Conservation (phyloP, 345 rosid species). For the Lenwebbia sp. region DNA sequence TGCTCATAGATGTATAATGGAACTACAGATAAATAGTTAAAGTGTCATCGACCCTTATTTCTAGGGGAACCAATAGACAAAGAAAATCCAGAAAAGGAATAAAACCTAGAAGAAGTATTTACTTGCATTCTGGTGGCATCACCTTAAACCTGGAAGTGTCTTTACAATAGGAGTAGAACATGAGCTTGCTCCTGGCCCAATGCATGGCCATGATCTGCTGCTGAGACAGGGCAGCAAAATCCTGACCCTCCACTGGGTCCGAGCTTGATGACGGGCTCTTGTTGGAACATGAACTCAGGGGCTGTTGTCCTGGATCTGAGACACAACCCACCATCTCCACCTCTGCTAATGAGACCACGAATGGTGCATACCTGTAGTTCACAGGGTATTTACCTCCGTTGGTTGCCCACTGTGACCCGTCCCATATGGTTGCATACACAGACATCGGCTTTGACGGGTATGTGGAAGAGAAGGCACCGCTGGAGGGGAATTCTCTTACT, state of each 20-base stretch:
- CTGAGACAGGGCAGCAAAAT: constrained; percentile 43
- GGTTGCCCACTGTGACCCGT: constrained; percentile 95
- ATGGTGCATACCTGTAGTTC: constrained; percentile 70
- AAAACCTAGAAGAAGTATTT: not conserved
- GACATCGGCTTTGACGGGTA: constrained; percentile 89
- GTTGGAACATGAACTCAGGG: constrained; percentile 27
- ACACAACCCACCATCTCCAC: constrained; percentile 48
- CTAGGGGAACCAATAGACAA: not conserved
- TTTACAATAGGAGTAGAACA: constrained; percentile 82
- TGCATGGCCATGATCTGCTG: constrained; percentile 62
- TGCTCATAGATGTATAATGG: not conserved
- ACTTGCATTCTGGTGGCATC: constrained; percentile 69
- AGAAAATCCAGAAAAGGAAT: not conserved
- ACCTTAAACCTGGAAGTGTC: constrained; percentile 59
- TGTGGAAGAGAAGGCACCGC: constrained; percentile 26
- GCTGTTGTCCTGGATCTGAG: constrained; percentile 8
- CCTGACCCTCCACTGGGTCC: constrained; percentile 72
- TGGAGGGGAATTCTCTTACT: constrained; percentile 53
- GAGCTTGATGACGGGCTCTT: constrained; percentile 26
- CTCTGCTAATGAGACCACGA: constrained; percentile 50
- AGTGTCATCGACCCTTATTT: not conserved
- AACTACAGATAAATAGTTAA: not conserved
- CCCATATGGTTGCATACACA: constrained; percentile 75
- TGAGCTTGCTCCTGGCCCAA: constrained; percentile 84
- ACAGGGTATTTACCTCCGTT: constrained; percentile 92